Conservation (phyloP, 2,329 filamentous ascomycete genomes). For the Zymoseptoria brevis region DNA sequence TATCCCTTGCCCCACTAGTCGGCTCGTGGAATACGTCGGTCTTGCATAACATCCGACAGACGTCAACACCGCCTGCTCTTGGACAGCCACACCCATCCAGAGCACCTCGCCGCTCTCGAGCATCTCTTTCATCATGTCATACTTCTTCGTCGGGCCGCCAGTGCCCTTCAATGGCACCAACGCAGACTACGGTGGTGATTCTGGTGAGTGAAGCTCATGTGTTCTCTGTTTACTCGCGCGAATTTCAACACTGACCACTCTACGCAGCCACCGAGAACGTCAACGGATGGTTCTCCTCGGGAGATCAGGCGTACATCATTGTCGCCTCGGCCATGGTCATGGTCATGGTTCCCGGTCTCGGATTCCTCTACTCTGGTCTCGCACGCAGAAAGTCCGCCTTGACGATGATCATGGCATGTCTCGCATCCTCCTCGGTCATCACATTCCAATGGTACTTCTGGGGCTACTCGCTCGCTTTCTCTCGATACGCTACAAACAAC, state of each 20-base stretch:
- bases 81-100: not conserved
- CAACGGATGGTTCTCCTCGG: constrained; percentile 90
- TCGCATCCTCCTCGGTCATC: constrained; percentile 85
- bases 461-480: constrained; percentile 95
- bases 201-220: constrained; percentile 51
- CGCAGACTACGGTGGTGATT: constrained; percentile 62
- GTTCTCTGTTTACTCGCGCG: not conserved
- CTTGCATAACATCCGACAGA: not conserved
- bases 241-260: not conserved
- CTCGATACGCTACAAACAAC: constrained; percentile 62
- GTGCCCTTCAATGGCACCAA: constrained; percentile 48
- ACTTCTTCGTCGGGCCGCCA: constrained; percentile 41
- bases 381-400: constrained; percentile 96
- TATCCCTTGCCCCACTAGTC: not conserved
- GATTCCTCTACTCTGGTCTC: constrained; percentile 93
- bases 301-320: constrained; percentile 91
- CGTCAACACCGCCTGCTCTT: not conserved
- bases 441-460: constrained; percentile 99
- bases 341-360: constrained; percentile 93
- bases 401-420: constrained; percentile 93
- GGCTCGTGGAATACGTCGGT: not conserved
- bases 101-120: not conserved
- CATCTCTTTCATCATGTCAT: constrained; percentile 36
- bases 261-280: constrained; percentile 68
- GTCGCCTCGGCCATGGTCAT: constrained; percentile 85